Conservation (phyloP, 2,329 filamentous ascomycete species). For the Cadophora luteo-olivacea region DNA sequence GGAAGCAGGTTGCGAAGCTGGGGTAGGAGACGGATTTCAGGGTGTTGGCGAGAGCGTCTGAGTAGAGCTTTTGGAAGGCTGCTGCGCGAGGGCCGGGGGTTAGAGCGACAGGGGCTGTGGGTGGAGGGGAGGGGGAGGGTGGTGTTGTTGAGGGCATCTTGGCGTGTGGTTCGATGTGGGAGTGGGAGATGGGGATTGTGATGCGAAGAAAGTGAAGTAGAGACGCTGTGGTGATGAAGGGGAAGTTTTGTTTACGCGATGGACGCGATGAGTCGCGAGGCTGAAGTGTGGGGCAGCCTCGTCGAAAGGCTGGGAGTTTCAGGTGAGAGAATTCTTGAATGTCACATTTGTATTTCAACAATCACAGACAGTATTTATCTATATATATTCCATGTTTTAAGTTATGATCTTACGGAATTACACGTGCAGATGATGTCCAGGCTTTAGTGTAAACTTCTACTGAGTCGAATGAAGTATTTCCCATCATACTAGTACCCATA, state of each 20-base stretch:
- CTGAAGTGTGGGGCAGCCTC: conserved; percentile 22
- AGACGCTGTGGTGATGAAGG: background rate
- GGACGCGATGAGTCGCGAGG: conserved; percentile 13
- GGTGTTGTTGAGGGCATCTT: conserved; percentile 17
- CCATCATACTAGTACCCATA: too few relatives aligned
- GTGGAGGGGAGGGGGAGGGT: conserved; percentile 36
- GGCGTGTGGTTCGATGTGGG: background rate
- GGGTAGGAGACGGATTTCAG: conserved; percentile 61
- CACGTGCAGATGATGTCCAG: too few relatives aligned
- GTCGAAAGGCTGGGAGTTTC: conserved; percentile 3
- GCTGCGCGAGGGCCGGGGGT: conserved; percentile 63
- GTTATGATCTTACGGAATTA: too few relatives aligned
- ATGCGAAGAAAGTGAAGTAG: background rate
- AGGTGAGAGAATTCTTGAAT: background rate
- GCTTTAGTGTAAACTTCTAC: too few relatives aligned
- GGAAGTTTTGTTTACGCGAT: conserved; percentile 27
- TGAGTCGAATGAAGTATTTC: too few relatives aligned
- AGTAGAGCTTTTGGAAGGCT: conserved; percentile 61
- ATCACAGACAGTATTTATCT: too few relatives aligned
- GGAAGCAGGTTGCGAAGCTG: conserved; percentile 67
- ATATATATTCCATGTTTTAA: too few relatives aligned
- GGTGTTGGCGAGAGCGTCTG: conserved; percentile 58
- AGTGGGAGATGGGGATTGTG: background rate
- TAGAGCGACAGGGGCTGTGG: conserved; percentile 29
- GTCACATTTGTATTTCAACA: too few relatives aligned